phyloP scores from a whole-genome alignment of 2,329 filamentous ascomycete species.

The Curvularia hawaiiensis region DNA sequence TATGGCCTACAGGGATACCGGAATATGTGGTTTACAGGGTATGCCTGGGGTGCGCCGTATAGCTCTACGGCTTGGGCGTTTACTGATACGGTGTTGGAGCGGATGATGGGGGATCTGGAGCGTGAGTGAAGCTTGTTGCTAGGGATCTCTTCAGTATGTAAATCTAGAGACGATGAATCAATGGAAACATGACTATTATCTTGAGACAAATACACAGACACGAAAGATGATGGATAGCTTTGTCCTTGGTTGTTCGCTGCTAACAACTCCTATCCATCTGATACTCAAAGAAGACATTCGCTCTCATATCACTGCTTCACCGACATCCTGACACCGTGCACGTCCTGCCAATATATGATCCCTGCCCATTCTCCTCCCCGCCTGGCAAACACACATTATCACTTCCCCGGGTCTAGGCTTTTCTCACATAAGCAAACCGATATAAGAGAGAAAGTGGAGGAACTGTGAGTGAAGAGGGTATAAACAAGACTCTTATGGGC shows the following conservation, averaged over 20 bases:
- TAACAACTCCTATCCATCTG: no score
- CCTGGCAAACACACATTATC: neutral
- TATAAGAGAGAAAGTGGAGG: neutral
- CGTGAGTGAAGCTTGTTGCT: no score
- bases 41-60: constrained; percentile 25
- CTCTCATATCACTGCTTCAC: neutral
- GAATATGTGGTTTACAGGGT: constrained; percentile 29
- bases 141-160: no score
- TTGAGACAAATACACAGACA: no score
- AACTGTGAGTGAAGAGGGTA: neutral
- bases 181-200: no score
- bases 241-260: no score
- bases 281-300: no score
- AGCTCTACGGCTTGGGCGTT: constrained; percentile 29
- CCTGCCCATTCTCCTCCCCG: neutral
- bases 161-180: no score
- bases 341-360: neutral
- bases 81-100: constrained; percentile 25
- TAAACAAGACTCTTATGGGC: constrained; percentile 9
- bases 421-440: neutral
- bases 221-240: no score
- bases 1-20: constrained; percentile 27
- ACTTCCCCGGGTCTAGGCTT: neutral
- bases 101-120: constrained; percentile 10
- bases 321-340: neutral